phyloP scores from a whole-genome alignment of 1,284 basidiomycete genomes.

The Cryptococcus sp. region DNA sequence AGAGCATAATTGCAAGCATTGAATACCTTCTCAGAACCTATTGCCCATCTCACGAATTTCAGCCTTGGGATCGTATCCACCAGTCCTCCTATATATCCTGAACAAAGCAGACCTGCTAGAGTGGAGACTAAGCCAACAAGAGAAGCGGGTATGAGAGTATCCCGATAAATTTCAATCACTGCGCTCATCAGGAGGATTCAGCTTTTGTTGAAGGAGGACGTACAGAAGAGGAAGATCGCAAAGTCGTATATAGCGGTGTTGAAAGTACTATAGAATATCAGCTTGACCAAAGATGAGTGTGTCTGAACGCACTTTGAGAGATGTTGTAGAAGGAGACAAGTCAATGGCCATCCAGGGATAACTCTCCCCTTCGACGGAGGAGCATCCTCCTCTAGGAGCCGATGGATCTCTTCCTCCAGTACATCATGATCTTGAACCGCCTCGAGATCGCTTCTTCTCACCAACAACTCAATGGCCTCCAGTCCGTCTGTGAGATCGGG shows the following conservation, averaged over 20 bases:
- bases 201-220: background rate
- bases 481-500: no score
- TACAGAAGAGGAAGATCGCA: background rate
- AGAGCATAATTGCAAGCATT: background rate
- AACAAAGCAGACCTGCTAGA: background rate
- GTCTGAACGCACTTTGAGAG: background rate
- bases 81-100: background rate
- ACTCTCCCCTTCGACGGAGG: background rate
- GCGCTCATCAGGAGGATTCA: background rate
- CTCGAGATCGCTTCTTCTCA: no score
- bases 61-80: background rate
- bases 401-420: no score
- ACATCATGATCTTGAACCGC: no score
- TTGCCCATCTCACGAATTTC: background rate
- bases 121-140: background rate
- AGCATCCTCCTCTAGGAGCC: no score
- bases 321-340: background rate
- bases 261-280: background rate
- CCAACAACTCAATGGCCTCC: no score
- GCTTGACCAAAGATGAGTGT: background rate
- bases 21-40: background rate
- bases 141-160: background rate
- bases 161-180: background rate
- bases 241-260: slow-evolving; percentile 1
- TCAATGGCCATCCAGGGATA: background rate